A percentile compares a stretch with the other conserved stretches of the same genome.
These are phyloP conservation scores for Xerophyta viscosa DNA, from an alignment of 106 monocot species.

Conservation along the genomic window DNA sequence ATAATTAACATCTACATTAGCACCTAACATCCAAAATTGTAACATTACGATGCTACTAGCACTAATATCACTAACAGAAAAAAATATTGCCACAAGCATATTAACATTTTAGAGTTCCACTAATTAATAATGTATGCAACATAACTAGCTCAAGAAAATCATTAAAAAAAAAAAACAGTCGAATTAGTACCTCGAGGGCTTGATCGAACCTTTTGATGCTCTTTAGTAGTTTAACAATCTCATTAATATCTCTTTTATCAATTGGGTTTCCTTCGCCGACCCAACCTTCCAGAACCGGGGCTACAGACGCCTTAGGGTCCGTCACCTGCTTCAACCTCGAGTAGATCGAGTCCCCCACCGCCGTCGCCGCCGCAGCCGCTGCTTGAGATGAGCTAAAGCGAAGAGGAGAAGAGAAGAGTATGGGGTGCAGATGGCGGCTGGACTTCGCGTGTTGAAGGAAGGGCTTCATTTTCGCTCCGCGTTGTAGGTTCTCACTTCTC, in stretches of 20 bases:
- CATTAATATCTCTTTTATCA: conserved; percentile 1
- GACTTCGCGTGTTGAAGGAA: no score
- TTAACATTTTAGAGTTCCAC: not conserved
- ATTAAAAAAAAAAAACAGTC: not conserved
- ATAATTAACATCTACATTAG: no score
- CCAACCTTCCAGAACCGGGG: conserved; percentile 29
- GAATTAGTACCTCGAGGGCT: conserved; percentile 35
- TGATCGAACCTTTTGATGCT: conserved; percentile 6
- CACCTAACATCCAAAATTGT: not conserved
- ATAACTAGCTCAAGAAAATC: not conserved
- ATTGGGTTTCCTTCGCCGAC: conserved; percentile 13
- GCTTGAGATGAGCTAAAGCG: no score
- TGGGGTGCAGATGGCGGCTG: no score
- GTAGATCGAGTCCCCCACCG: conserved; percentile 20
- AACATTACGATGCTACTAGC: no score
- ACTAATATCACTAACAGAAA: not conserved
- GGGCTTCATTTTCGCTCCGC: no score
- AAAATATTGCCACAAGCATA: not conserved
- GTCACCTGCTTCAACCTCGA: not conserved
- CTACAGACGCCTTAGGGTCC: conserved; percentile 14
- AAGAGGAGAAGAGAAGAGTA: no score
- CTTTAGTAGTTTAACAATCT: conserved; percentile 18
- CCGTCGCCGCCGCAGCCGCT: no score
- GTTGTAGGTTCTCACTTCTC: no score
- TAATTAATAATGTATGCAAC: no score